phyloP scores from a whole-genome alignment of 805 yeast species.

The Huiozyma naganishii region DNA sequence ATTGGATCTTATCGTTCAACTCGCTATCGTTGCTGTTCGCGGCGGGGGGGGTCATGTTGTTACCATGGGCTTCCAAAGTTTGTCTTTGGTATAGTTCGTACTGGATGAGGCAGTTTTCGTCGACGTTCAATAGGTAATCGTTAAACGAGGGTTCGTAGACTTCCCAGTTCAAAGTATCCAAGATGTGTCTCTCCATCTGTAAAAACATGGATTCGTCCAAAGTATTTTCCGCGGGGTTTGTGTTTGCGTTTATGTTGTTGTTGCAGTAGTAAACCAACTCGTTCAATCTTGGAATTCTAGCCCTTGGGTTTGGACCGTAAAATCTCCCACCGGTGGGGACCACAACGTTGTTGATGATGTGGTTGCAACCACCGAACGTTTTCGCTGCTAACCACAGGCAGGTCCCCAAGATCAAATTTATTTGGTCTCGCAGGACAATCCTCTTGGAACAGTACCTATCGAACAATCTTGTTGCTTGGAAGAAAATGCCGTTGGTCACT shows the following conservation, averaged over 20 bases:
- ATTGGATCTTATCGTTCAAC: slow-evolving; percentile 25
- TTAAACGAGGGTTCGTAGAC: slow-evolving; percentile 52
- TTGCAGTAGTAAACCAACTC: slow-evolving; percentile 70
- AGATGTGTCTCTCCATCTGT: slow-evolving; percentile 71
- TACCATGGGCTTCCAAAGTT: slow-evolving; percentile 13
- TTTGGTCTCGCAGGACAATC: slow-evolving; percentile 73
- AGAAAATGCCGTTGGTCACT: slow-evolving; percentile 55
- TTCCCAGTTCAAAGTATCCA: slow-evolving; percentile 62
- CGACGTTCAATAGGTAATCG: slow-evolving; percentile 36
- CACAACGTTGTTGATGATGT: slow-evolving; percentile 41
- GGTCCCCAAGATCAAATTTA: slow-evolving; percentile 83
- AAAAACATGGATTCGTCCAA: slow-evolving; percentile 50
- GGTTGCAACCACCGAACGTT: slow-evolving; percentile 65
- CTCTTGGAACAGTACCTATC: slow-evolving; percentile 88
- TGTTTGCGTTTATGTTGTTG: slow-evolving; percentile 6
- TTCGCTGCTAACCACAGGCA: slow-evolving; percentile 91
- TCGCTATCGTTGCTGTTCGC: slow-evolving; percentile 20
- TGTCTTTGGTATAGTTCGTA: slow-evolving; percentile 28
- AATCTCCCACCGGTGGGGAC: slow-evolving; percentile 50
- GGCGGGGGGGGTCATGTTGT: neutral
- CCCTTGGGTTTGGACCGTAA: slow-evolving; percentile 62
- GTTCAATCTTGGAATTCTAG: slow-evolving; percentile 59
- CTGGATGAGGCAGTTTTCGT: slow-evolving; percentile 34
- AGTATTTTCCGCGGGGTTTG: slow-evolving; percentile 28
- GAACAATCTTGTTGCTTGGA: slow-evolving; percentile 62